A percentile compares a stretch with the other conserved stretches of the same genome.
Conservation (phyloP, 345 rosid genomes). For the Eucalyptus pauciflora region DNA sequence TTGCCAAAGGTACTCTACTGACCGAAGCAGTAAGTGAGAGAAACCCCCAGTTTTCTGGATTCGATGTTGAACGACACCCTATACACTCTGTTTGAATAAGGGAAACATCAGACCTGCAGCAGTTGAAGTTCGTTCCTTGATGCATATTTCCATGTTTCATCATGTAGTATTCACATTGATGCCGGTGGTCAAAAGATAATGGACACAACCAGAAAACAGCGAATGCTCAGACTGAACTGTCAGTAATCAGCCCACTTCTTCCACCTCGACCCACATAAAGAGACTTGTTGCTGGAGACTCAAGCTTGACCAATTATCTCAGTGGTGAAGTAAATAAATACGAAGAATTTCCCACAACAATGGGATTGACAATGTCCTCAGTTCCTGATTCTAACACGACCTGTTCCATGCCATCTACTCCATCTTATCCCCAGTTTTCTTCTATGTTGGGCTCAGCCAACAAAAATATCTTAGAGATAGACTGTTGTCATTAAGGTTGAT, state of each 20-base stretch:
- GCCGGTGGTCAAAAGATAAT: too few species aligned
- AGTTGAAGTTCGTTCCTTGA: too few species aligned
- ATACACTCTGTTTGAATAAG: too few species aligned
- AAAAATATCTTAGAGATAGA: neutral
- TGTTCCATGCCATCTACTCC: constrained; percentile 11
- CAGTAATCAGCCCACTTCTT: too few species aligned
- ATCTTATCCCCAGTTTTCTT: neutral
- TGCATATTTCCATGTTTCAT: too few species aligned
- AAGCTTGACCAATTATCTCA: constrained; percentile 18
- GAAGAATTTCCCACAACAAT: constrained; percentile 19
- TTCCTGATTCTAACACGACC: constrained; percentile 14
- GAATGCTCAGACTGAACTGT: too few species aligned
- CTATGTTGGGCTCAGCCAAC: neutral
- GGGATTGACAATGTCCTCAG: constrained; percentile 5
- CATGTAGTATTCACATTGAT: too few species aligned
- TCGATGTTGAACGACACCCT: too few species aligned
- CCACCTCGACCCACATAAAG: constrained; percentile 8
- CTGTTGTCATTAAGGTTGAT: neutral
- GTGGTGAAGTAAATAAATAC: constrained; percentile 21
- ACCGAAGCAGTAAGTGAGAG: constrained; percentile 6
- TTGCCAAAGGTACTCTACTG: constrained; percentile 40
- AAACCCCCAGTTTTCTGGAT: constrained; percentile 11
- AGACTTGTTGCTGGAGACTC: constrained; percentile 32
- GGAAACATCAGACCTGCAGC: too few species aligned
- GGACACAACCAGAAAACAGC: too few species aligned